Evolutionary conservation across 2,329 filamentous ascomycete species (phyloP).

Genomic region (Fusarium sp.): DNA sequence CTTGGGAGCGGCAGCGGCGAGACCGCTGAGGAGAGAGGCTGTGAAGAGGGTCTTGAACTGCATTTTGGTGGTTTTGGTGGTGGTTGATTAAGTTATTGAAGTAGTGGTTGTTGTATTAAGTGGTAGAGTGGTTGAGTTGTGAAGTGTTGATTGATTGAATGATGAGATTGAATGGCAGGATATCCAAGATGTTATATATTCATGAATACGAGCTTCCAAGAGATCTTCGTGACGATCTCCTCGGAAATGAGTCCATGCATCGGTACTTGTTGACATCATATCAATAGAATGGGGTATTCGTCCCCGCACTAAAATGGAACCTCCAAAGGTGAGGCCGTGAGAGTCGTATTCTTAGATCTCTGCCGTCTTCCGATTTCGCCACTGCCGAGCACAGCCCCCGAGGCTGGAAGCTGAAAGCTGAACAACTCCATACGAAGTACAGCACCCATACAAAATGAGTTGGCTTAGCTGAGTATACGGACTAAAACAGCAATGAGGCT

Average conservation of each 20-base stretch:
- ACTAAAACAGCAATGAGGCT: neutral
- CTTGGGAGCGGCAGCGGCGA: constrained; percentile 25
- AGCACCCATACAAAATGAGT: neutral
- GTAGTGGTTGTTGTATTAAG: neutral
- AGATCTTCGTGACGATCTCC: constrained; percentile 33
- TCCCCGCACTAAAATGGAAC: neutral
- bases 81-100: neutral
- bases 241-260: constrained; percentile 19
- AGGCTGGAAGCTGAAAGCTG: neutral
- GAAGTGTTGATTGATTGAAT: neutral
- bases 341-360: neutral
- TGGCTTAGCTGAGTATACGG: neutral
- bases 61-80: constrained; percentile 28
- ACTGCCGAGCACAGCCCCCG: neutral
- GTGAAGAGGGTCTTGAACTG: constrained; percentile 44
- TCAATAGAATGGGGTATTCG: neutral
- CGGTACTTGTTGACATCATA: constrained; percentile 39
- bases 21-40: constrained; percentile 26
- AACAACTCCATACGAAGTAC: neutral
- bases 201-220: constrained; percentile 17
- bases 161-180: neutral
- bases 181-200: constrained; percentile 16
- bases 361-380: neutral
- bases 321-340: too few relatives aligned
- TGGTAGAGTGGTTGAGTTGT: too few relatives aligned